A percentile compares a stretch with the other conserved stretches of the same genome.
phyloP scores from a whole-genome alignment of 148 eudicot genomes.

The Arctostaphylos glauca region DNA sequence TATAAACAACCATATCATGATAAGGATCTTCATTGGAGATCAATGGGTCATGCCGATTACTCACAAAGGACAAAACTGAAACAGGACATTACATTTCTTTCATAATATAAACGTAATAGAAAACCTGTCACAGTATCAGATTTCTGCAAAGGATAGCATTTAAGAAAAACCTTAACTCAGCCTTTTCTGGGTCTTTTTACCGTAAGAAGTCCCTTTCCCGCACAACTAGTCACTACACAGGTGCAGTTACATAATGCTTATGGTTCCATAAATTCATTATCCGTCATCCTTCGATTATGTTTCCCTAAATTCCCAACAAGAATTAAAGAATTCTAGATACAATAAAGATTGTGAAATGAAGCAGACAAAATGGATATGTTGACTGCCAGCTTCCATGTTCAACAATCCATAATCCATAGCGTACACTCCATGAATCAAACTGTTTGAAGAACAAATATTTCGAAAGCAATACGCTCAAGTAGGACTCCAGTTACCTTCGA shows the following conservation, averaged over 20 bases:
- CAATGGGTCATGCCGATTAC: not conserved
- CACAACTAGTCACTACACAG: not conserved
- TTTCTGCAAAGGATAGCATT: not conserved
- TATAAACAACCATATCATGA: not conserved
- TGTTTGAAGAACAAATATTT: not conserved
- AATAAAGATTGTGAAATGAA: not conserved
- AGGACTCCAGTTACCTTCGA: not conserved
- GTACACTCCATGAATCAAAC: not conserved
- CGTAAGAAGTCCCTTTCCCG: not conserved
- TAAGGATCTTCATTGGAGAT: not conserved
- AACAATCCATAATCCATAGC: not conserved
- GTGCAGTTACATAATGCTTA: not conserved
- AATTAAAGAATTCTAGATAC: not conserved
- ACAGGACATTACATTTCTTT: not conserved
- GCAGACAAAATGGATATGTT: not conserved
- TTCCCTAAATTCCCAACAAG: conserved; percentile 1
- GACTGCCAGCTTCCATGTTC: not conserved
- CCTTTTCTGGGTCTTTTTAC: not conserved
- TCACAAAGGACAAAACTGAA: not conserved
- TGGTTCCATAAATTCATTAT: not conserved
- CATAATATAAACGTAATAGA: not conserved
- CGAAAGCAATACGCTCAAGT: conserved; percentile 3
- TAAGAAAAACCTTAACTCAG: not conserved
- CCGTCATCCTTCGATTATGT: not conserved
- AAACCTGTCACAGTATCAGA: not conserved